phyloP scores from a whole-genome alignment of 129 eudicot genomes.

The Lactuca saligna region DNA sequence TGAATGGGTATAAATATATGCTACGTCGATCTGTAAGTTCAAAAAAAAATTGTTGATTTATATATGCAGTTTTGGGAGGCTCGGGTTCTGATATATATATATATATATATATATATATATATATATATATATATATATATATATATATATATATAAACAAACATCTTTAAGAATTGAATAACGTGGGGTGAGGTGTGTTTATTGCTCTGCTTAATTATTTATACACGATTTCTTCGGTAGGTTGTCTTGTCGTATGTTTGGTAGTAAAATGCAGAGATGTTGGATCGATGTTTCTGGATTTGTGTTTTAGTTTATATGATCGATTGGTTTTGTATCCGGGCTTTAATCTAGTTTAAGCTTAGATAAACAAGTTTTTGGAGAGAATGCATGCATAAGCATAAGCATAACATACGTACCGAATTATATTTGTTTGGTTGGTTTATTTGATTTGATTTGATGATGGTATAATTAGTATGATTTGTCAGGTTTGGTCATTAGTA shows the following conservation, averaged over 20 bases:
- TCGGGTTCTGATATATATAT: neutral
- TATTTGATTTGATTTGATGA: neutral
- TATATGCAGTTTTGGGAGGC: constrained; percentile 5
- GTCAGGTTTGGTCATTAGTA: constrained; percentile 79
- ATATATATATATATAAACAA: no score
- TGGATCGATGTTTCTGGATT: constrained; percentile 3
- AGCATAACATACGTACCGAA: neutral
- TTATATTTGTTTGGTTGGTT: neutral
- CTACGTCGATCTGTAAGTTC: neutral
- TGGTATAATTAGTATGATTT: neutral
- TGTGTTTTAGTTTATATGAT: neutral
- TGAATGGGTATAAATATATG: no score
- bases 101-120: no score
- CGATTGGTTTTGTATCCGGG: neutral
- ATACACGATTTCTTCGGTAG: neutral
- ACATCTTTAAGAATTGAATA: neutral
- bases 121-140: no score
- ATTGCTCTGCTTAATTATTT: neutral
- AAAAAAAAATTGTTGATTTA: constrained; percentile 6
- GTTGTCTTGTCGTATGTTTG: neutral
- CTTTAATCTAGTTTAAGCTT: neutral
- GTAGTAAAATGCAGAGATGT: constrained; percentile 4
- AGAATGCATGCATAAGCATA: no score
- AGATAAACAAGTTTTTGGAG: neutral
- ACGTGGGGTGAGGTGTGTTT: neutral